Base-by-base conservation (phyloP, 2,329 filamentous ascomycete species). In the Aspergillus viridinutans region DNA sequence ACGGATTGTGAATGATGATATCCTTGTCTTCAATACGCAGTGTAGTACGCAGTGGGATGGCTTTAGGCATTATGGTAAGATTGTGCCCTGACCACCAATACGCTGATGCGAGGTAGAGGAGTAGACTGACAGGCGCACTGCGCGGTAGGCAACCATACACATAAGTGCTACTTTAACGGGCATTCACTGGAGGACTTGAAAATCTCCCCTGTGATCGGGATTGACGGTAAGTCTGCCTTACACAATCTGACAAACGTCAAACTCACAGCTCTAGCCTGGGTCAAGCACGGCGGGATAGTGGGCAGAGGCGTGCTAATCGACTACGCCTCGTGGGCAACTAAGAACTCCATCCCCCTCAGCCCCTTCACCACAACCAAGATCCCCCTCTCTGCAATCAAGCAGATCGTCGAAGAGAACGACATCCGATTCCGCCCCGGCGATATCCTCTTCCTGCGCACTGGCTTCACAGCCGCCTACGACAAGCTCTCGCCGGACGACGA, bases 11-110 rank as follows among this genome's bases (percentile, higher is more conserved):
- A 86, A 87, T 65, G 85, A 87, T 65, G 84, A 87, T 68, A 72
- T 80, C 29, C 82, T 83, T 77, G 77, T 76, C 0, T 81, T 85
- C 62, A 86, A 86, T 68, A 80, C 83, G 0, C 83, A 85, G 68
- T 77, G 77, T 7, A 82, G 80, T 40, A 82, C 79, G 47, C 83
- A 85, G 67, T 85, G 73, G 73, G 72, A 75, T 65, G 71, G 73
- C 4, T 73, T 75, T 42, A 60, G 72, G 26, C 73, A 76, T 62
- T 75, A 67, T 52, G 72, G 67, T 64, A 54, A 21, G 47, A 6
- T n/a, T 45, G 4, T 48, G 17, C 43, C 6, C 29, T 25, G 40
- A n/a, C 14, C 14, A 40, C 42, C 8, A 56, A 26, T 51, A 70
- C 45, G 23, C 12, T 20, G 20, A 51, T 20, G 40, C 40, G 9